phyloP scores from a whole-genome alignment of 495 filamentous ascomycete species.

The Penicillium cataractarum region DNA sequence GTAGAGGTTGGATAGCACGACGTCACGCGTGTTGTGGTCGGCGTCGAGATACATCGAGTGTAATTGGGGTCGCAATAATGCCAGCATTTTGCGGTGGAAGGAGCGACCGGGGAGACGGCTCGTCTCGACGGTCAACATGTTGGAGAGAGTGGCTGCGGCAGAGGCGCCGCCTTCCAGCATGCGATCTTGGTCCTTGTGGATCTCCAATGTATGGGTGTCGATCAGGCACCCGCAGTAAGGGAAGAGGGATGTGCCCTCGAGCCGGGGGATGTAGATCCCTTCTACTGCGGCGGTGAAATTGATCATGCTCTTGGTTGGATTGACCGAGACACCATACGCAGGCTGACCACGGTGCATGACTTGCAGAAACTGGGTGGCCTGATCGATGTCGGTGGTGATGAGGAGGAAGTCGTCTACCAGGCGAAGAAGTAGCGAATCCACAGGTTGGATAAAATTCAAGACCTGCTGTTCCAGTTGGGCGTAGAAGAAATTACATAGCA shows the following conservation, averaged over 20 bases:
- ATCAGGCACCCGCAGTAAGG: slow-evolving; percentile 88
- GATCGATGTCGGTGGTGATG: slow-evolving; percentile 66
- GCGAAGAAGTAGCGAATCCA: slow-evolving; percentile 70
- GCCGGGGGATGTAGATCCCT: slow-evolving; percentile 54
- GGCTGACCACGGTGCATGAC: slow-evolving; percentile 79
- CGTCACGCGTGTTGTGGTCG: slow-evolving; percentile 68
- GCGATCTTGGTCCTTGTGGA: slow-evolving; percentile 63
- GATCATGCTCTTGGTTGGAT: slow-evolving; percentile 75
- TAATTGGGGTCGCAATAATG: slow-evolving; percentile 80
- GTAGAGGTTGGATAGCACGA: slow-evolving; percentile 74
- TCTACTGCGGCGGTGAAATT: slow-evolving; percentile 76
- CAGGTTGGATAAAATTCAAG: slow-evolving; percentile 64
- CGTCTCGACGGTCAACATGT: slow-evolving; percentile 79
- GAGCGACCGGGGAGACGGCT: slow-evolving; percentile 67
- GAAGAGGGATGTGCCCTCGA: slow-evolving; percentile 58
- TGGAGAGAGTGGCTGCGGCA: slow-evolving; percentile 38
- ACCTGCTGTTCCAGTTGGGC: slow-evolving; percentile 75
- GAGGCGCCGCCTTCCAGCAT: slow-evolving; percentile 49
- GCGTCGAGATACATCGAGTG: slow-evolving; percentile 91
- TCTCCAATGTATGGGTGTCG: slow-evolving; percentile 73
- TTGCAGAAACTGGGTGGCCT: slow-evolving; percentile 71
- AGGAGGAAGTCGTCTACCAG: slow-evolving; percentile 93
- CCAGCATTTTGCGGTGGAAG: slow-evolving; percentile 80
- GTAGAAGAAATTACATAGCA: slow-evolving; percentile 94
- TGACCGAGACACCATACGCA: slow-evolving; percentile 79